Evolutionary conservation across 495 filamentous ascomycete species (phyloP), one percentile per base, ranked within the genome.

Genomic region (Bacidia rubella): DNA sequence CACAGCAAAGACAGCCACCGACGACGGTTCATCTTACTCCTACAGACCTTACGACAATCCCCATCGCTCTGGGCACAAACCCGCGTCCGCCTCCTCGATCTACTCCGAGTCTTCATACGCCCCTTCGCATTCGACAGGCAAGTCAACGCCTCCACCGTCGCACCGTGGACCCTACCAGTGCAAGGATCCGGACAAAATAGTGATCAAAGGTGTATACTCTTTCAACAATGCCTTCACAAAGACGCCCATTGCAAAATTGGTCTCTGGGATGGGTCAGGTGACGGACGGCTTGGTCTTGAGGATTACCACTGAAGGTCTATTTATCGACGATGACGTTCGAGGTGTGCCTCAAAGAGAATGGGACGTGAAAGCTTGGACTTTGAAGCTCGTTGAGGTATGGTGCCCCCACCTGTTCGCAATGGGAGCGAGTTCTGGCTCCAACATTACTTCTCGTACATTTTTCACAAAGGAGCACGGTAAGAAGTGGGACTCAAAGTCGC

Each of bases 281-380:
- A 90, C 87, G 2, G 89, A 95, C 64, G 90, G 89, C 0, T 72
- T 96, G 25, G 79, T 95, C 41, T 77, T 96, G 40, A 76, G 80
- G 11, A 87, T 95, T 60, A 86, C 80, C 1, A 89, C 82, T 2
- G 92, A 94, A 64, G 92, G 92, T 2, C 77, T 96, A 29, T 97
- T 97, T 65, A 87, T 98, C 58, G 92, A 98, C 62, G 93, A 97
- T 63, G 92, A 95, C 59, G 71, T 95, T 35, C 80, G 88, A 17
- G 81, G 81, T 39, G 83, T 94, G 2, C 80, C 83, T 19, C 87
- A 95, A 64, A 77, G 92, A 46, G 93, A 97, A 68, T 98, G 93
- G 93, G 92, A 98, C 63, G 77, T 96, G 65, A 96, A 96, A 63
- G 90, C 90, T 17, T 96, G 92, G 92, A 94, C 87, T 11, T 76